These are phyloP conservation scores for Somion occarium DNA, from an alignment of 1,284 basidiomycete genomes.

Conservation along the genomic window DNA sequence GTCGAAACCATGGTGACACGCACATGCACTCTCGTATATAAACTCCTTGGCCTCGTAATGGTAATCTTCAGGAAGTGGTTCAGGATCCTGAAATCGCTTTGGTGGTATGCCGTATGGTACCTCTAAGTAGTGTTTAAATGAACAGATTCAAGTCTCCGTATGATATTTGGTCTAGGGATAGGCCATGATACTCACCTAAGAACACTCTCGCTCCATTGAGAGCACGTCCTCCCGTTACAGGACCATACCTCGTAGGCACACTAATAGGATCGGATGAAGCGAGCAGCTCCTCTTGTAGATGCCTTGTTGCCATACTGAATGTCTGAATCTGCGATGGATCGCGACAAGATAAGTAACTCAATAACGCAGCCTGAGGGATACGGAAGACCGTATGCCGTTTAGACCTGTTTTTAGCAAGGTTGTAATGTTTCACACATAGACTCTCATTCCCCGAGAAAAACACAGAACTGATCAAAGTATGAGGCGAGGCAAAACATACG, in stretches of 20 bases:
- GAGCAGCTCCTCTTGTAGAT: constrained; percentile 27
- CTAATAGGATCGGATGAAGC: constrained; percentile 35
- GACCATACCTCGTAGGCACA: constrained; percentile 51
- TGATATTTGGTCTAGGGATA: constrained; percentile 1
- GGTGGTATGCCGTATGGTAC: constrained; percentile 69
- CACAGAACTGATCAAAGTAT: no score
- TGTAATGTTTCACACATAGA: no score
- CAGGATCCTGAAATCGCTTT: constrained; percentile 57
- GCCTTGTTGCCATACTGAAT: constrained; percentile 9
- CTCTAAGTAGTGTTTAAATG: constrained; percentile 47
- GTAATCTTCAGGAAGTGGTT: constrained; percentile 46
- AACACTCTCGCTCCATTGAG: constrained; percentile 57
- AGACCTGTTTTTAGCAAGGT: no score
- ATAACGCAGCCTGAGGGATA: no score
- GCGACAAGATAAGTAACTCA: no score
- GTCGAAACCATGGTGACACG: constrained; percentile 20
- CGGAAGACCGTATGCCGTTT: no score
- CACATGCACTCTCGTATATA: constrained; percentile 54
- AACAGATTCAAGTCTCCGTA: no score
- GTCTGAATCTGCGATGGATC: no score
- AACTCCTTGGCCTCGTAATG: constrained; percentile 59
- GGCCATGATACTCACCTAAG: constrained; percentile 40
- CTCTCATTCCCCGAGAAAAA: no score
- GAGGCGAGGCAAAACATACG: no score
- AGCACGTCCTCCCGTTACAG: constrained; percentile 52